Percentiles rank a stretch among this genome's conserved stretches.
Evolutionary conservation across 148 eudicot genomes (phyloP).

Genomic region (Talinum fruticosum): DNA sequence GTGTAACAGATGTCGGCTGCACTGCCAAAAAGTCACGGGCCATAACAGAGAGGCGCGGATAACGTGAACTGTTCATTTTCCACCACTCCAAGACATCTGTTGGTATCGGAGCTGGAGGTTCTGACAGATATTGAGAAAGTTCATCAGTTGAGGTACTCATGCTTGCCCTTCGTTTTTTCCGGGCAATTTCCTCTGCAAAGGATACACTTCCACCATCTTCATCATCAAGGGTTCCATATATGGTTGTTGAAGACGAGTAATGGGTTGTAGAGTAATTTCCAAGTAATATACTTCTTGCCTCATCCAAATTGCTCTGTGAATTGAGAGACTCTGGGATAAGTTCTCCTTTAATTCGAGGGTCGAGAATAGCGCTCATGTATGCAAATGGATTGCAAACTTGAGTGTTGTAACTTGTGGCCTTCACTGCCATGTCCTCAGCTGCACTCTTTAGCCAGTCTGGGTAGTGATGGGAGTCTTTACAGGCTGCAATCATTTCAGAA

Average conservation of each 20-base stretch:
- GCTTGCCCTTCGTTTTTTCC: slow-evolving; percentile 67
- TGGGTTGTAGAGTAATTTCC: slow-evolving; percentile 55
- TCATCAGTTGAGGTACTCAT: slow-evolving; percentile 59
- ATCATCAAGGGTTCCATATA: slow-evolving; percentile 44
- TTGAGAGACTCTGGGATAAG: slow-evolving; percentile 73
- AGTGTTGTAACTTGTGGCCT: slow-evolving; percentile 46
- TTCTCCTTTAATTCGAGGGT: slow-evolving; percentile 79
- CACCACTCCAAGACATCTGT: slow-evolving; percentile 84
- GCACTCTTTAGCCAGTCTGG: slow-evolving; percentile 78
- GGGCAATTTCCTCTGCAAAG: slow-evolving; percentile 90
- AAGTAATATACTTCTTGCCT: slow-evolving; percentile 60
- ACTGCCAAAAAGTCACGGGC: slow-evolving; percentile 78
- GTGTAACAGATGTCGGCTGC: slow-evolving; percentile 60
- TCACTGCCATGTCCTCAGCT: slow-evolving; percentile 60
- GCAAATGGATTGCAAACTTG: slow-evolving; percentile 64
- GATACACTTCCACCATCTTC: slow-evolving; percentile 56
- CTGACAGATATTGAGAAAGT: slow-evolving; percentile 71
- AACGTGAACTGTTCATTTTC: slow-evolving; percentile 66
- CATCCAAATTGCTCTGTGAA: slow-evolving; percentile 53
- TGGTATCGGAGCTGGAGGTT: slow-evolving; percentile 68
- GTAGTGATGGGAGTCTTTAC: slow-evolving; percentile 62
- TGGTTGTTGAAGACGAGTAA: slow-evolving; percentile 41
- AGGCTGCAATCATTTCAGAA: slow-evolving; percentile 56
- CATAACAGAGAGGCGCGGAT: slow-evolving; percentile 74
- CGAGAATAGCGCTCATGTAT: slow-evolving; percentile 82